phyloP scores from a whole-genome alignment of 2,329 filamentous ascomycete genomes.

The Verruconis gallopava region DNA sequence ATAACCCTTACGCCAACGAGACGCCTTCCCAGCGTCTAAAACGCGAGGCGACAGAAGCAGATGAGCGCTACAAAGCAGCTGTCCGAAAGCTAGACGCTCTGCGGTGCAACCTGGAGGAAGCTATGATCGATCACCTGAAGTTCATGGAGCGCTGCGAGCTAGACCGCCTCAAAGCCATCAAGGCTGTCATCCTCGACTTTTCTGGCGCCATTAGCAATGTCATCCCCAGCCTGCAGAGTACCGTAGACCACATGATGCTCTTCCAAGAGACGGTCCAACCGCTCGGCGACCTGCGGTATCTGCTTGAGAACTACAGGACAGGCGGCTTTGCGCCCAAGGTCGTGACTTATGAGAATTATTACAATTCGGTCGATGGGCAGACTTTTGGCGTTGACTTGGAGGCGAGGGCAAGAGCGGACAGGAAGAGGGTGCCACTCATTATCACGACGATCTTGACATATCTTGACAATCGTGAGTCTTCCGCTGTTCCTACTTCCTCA shows the following conservation, averaged over 20 bases:
- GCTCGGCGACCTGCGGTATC: conserved; percentile 73
- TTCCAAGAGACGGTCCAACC: conserved; percentile 99
- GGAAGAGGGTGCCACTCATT: conserved; percentile 86
- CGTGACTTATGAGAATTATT: conserved; percentile 95
- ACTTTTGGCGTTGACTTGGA: conserved; percentile 98
- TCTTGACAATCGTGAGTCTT: conserved; percentile 59
- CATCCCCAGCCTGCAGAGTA: conserved; percentile 88
- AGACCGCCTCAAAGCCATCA: conserved; percentile 92
- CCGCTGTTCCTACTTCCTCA: background rate
- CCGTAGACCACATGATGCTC: conserved; percentile 96
- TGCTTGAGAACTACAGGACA: conserved; percentile 93
- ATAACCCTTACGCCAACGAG: conserved; percentile 84
- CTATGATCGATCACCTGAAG: conserved; percentile 80
- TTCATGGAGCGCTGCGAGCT: conserved; percentile 97
- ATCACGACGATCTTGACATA: conserved; percentile 90
- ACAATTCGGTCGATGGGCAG: conserved; percentile 92
- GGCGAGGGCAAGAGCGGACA: conserved; percentile 79
- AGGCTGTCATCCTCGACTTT: conserved; percentile 94
- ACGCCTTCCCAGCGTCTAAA: conserved; percentile 76
- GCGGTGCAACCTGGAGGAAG: conserved; percentile 88
- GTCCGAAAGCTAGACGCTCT: conserved; percentile 81
- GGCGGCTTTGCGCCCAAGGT: conserved; percentile 86
- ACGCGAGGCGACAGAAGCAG: conserved; percentile 77
- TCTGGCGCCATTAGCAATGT: conserved; percentile 96
- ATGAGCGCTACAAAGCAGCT: conserved; percentile 82